phyloP scores from a whole-genome alignment of 2,329 filamentous ascomycete genomes.

The Calycina herbarum region DNA sequence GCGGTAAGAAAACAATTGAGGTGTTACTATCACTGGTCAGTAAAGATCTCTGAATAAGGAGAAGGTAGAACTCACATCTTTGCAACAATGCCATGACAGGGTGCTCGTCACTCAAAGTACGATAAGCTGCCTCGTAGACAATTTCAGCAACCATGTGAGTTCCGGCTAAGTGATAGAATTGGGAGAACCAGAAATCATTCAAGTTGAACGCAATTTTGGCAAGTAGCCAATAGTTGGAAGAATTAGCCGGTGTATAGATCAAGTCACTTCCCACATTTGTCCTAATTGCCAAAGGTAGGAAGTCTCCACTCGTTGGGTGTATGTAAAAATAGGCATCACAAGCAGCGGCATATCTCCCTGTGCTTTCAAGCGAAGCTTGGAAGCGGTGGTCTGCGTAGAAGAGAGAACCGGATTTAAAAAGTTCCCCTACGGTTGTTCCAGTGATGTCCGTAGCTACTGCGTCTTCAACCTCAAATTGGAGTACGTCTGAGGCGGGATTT shows the following conservation, averaged over 20 bases:
- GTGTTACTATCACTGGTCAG: conserved; percentile 3
- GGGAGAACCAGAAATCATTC: conserved; percentile 48
- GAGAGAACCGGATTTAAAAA: conserved; percentile 42
- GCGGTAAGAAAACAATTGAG: conserved; percentile 10
- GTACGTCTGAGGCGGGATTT: conserved; percentile 31
- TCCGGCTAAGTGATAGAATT: conserved; percentile 46
- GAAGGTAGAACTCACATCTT: conserved; percentile 34
- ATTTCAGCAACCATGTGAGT: conserved; percentile 47
- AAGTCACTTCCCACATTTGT: conserved; percentile 45
- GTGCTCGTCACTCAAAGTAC: conserved; percentile 48
- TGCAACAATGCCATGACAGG: conserved; percentile 44
- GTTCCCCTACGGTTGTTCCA: conserved; percentile 32
- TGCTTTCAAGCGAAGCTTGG: conserved; percentile 34
- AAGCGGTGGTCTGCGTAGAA: conserved; percentile 46
- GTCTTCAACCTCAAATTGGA: conserved; percentile 43
- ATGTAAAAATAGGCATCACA: conserved; percentile 51
- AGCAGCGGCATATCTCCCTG: conserved; percentile 41
- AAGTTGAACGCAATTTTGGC: conserved; percentile 52
- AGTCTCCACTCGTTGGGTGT: conserved; percentile 41
- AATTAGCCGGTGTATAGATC: conserved; percentile 49
- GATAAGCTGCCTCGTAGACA: conserved; percentile 46
- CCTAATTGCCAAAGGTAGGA: conserved; percentile 50
- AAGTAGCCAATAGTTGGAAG: conserved; percentile 48
- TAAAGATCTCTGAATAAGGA: background rate
- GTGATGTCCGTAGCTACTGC: conserved; percentile 36